These are phyloP conservation scores for Isabelozyma gotoi DNA, from an alignment of 805 yeast species.

Conservation along the genomic window DNA sequence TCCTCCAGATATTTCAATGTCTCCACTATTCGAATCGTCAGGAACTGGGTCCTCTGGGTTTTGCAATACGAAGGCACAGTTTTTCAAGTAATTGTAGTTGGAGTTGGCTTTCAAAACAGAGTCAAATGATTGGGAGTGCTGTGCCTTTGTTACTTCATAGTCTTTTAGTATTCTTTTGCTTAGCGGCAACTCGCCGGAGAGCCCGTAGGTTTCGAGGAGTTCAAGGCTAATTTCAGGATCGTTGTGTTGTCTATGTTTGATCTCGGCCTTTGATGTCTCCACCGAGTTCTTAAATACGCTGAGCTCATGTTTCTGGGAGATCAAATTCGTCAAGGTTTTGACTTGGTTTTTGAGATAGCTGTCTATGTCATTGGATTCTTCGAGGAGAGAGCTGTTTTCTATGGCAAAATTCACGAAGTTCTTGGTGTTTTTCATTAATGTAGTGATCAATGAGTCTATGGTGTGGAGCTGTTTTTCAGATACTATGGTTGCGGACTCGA, in stretches of 20 bases:
- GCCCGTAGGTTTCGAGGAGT: conserved; percentile 17
- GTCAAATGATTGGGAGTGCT: conserved; percentile 4
- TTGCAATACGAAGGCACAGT: conserved; percentile 47
- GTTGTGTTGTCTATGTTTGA: conserved; percentile 16
- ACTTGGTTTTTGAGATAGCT: background rate
- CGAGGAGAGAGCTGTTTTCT: conserved; percentile 5
- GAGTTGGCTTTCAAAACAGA: conserved; percentile 6
- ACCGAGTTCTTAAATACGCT: conserved; percentile 9
- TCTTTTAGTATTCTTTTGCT: conserved; percentile 14
- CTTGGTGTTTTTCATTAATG: conserved; percentile 12
- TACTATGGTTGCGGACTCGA: background rate
- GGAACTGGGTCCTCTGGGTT: conserved; percentile 68
- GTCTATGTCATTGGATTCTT: background rate
- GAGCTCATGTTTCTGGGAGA: conserved; percentile 10
- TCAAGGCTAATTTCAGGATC: conserved; percentile 21
- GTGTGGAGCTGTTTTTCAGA: conserved; percentile 6
- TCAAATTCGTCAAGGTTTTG: conserved; percentile 14
- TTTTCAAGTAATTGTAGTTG: conserved; percentile 31
- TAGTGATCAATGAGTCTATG: conserved; percentile 12
- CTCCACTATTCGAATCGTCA: conserved; percentile 51
- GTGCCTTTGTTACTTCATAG: conserved; percentile 4
- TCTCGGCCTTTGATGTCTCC: conserved; percentile 14
- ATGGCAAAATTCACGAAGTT: conserved; percentile 7
- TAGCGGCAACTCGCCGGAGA: conserved; percentile 10
- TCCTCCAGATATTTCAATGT: conserved; percentile 68